Base-by-base conservation (phyloP, 2,329 filamentous ascomycete species). In the Monosporascus sp. region DNA sequence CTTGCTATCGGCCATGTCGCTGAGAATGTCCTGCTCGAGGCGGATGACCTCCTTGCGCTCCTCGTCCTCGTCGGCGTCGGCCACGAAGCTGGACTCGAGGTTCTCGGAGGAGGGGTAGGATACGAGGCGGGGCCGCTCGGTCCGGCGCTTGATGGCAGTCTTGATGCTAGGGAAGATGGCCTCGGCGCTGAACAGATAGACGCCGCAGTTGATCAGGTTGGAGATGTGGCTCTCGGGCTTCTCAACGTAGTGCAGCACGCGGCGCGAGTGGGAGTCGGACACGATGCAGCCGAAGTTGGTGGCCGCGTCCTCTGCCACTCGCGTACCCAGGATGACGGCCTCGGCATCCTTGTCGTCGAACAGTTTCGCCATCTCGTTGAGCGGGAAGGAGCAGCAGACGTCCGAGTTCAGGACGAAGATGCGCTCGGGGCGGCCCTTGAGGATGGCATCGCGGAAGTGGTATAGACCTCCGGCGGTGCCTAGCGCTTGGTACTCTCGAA, bases 231-330 rank as follows among this genome's bases (percentile, higher is more conserved):
- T 91, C 74, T 99, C 93, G 61, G 94, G 94, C 80, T 97, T 97
- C 82, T 97, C 94, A 71, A 99, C 94, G 76, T 99, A 97, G 78
- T 99, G 94, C 56, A 97, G 86, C 46, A 99, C 94, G 61, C 93
- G 91, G 71, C 93, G 92, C 60, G 90, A 96, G 76, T 97, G 91
- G 44, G 88, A 78, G 73, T 99, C 94, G 52, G 90, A 94, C 53
- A 97, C 94, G 67, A 97, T 96, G 81, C 94, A 99, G 59, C 94
- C 94, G 70, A 97, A 99, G 80, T 97, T 97, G 65, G 84, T 88
- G 34, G 94, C 93, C 20, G 92, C 89, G 53, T 97, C 93, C 67
- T 95, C 90, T 69, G 85, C 86, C 54, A 97, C 91, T 52, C 91
- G 82, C 41, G 94, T 99, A 51, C 94, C 94, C 59, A 99, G 79